A percentile compares a stretch with the other conserved stretches of the same genome.
Evolutionary conservation across 169 alveolate species (phyloP).

Genomic region (Eimeria brunetti): DNA sequence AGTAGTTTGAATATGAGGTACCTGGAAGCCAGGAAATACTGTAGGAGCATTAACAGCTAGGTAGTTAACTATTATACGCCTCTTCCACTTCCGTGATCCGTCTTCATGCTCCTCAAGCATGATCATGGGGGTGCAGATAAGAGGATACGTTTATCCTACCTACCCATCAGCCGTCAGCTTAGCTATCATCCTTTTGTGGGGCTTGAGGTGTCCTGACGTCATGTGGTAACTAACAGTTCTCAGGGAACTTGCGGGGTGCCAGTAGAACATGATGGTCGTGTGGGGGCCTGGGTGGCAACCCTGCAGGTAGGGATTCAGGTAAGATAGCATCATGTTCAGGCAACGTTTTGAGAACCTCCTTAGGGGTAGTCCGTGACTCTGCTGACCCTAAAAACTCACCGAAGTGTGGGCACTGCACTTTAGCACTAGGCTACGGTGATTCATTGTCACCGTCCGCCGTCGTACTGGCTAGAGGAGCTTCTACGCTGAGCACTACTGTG

Average conservation of each 20-base stretch:
- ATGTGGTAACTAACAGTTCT: neutral
- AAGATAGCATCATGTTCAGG: no score
- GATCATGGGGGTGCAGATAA: neutral
- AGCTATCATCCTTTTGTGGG: neutral
- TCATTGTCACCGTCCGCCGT: no score
- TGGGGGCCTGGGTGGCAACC: neutral
- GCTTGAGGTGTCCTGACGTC: neutral
- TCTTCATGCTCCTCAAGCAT: neutral
- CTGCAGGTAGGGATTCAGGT: no score
- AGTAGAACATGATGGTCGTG: neutral
- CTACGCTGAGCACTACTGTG: no score
- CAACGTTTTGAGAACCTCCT: no score
- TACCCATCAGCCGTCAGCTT: neutral
- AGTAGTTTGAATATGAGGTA: neutral
- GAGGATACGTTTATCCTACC: neutral
- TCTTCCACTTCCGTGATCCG: neutral
- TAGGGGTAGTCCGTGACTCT: no score
- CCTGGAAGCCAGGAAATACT: neutral
- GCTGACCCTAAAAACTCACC: no score
- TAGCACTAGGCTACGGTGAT: no score
- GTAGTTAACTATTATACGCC: neutral
- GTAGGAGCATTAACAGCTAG: neutral
- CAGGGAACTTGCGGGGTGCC: neutral
- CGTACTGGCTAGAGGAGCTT: no score
- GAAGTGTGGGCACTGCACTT: no score